Evolutionary conservation across 352 stramenopile species (phyloP).

Genomic region (Chrysophaeum taylorii): DNA sequence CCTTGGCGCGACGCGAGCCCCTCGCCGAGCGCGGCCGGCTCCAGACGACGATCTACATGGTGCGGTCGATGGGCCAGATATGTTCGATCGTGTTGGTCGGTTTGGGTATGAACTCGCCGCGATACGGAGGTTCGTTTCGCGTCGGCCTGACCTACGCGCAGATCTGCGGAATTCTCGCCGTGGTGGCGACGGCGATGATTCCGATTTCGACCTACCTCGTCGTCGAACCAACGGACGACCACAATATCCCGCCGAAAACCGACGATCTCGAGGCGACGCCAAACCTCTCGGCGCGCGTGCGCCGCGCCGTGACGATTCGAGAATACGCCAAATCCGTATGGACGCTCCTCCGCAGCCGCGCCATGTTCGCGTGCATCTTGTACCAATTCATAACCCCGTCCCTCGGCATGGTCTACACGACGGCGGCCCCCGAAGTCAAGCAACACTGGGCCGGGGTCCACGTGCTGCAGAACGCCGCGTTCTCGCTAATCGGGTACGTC

Average conservation of each 20-base stretch:
- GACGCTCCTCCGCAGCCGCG: slow-evolving; percentile 54
- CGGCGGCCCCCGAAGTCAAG: background rate
- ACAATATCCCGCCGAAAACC: no score
- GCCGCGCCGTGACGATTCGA: background rate
- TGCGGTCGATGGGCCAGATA: slow-evolving; percentile 39
- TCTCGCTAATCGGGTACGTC: slow-evolving; percentile 4
- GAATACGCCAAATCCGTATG: slow-evolving; percentile 50
- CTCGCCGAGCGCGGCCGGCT: slow-evolving; percentile 51
- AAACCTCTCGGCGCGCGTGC: background rate
- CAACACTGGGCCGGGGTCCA: slow-evolving; percentile 10
- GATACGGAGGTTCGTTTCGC: slow-evolving; percentile 51
- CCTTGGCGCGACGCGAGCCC: slow-evolving; percentile 56
- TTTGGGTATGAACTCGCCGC: slow-evolving; percentile 45
- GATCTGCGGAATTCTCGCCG: slow-evolving; percentile 37
- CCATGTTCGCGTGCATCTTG: slow-evolving; percentile 49
- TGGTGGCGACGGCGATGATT: slow-evolving; percentile 28
- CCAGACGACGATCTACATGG: slow-evolving; percentile 42
- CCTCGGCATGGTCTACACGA: slow-evolving; percentile 25
- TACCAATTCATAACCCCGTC: slow-evolving; percentile 47
- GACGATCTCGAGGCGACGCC: no score
- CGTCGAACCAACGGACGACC: slow-evolving; percentile 39
- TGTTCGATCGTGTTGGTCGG: slow-evolving; percentile 40
- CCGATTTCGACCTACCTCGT: slow-evolving; percentile 45
- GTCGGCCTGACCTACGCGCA: slow-evolving; percentile 39
- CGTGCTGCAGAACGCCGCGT: background rate